A percentile compares a stretch with the other conserved stretches of the same genome.
Evolutionary conservation across 2,329 filamentous ascomycete genomes (phyloP).

Genomic region (Neofusicoccum laricinum): DNA sequence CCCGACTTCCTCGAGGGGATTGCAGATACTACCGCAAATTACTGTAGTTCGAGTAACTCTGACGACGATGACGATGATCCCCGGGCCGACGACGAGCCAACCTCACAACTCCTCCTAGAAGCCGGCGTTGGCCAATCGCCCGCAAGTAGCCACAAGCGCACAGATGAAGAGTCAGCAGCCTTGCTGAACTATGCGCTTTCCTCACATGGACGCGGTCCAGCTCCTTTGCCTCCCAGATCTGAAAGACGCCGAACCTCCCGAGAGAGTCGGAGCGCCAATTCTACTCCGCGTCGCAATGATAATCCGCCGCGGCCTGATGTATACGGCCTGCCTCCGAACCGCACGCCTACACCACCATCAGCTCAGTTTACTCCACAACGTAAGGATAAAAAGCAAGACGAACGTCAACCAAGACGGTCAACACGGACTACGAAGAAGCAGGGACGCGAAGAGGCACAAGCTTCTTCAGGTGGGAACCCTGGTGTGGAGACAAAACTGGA

Average conservation of each 20-base stretch:
- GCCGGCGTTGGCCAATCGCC: not conserved
- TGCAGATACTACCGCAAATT: not conserved
- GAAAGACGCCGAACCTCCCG: not conserved
- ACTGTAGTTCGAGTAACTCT: not conserved
- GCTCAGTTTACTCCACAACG: not conserved
- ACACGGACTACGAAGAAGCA: not conserved
- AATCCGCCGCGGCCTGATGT: not conserved
- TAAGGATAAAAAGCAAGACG: not conserved
- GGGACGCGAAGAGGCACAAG: not conserved
- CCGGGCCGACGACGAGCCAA: not conserved
- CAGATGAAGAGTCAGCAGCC: not conserved
- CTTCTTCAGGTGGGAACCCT: not conserved
- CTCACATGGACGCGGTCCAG: not conserved
- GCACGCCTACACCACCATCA: not conserved
- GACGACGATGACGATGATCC: not conserved
- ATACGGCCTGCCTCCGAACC: not conserved
- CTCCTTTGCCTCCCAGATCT: not conserved
- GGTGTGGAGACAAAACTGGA: not conserved
- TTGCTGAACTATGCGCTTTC: not conserved
- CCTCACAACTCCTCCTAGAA: not conserved
- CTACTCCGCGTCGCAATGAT: not conserved
- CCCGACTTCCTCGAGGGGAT: conserved; percentile 1
- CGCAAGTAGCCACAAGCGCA: not conserved
- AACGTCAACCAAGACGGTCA: not conserved
- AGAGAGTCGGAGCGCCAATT: not conserved